Evolutionary conservation across 108 stramenopile species (phyloP).

Genomic region (Stephanodiscus triporus): DNA sequence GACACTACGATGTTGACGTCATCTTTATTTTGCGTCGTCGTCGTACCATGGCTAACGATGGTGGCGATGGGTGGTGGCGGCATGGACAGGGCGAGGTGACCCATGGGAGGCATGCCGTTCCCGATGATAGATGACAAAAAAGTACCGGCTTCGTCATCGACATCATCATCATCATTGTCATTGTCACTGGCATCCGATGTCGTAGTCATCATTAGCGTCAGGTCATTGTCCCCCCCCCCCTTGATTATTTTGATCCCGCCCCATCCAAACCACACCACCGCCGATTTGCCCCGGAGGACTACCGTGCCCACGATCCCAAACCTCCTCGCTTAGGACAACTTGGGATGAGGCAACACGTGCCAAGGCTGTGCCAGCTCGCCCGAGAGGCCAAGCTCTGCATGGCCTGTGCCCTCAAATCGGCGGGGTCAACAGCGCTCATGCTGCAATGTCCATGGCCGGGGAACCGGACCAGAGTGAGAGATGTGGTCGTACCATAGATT

Average conservation of each 20-base stretch:
- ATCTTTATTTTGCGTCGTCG: too few relatives aligned
- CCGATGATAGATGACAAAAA: background rate
- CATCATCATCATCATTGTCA: background rate
- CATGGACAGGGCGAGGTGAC: constrained; percentile 67
- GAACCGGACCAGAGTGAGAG: too few relatives aligned
- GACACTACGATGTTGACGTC: constrained; percentile 8
- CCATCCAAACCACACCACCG: constrained; percentile 80
- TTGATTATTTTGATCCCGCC: constrained; percentile 33
- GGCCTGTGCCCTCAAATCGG: too few relatives aligned
- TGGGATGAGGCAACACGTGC: too few relatives aligned
- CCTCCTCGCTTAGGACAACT: too few relatives aligned
- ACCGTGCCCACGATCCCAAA: constrained; percentile 72
- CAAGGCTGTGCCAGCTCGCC: too few relatives aligned
- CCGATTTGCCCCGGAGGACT: constrained; percentile 58
- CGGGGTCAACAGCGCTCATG: too few relatives aligned
- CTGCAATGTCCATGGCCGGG: too few relatives aligned
- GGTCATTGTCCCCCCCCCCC: background rate
- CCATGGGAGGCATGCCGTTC: constrained; percentile 61
- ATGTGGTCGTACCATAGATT: too few relatives aligned
- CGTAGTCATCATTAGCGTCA: background rate
- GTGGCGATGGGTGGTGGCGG: too few relatives aligned
- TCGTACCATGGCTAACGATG: too few relatives aligned
- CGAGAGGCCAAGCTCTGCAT: too few relatives aligned
- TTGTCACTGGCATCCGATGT: background rate
- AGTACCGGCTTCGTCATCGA: background rate